phyloP scores from a whole-genome alignment of 192 early-diverging fungal species.

The Podila minutissima region DNA sequence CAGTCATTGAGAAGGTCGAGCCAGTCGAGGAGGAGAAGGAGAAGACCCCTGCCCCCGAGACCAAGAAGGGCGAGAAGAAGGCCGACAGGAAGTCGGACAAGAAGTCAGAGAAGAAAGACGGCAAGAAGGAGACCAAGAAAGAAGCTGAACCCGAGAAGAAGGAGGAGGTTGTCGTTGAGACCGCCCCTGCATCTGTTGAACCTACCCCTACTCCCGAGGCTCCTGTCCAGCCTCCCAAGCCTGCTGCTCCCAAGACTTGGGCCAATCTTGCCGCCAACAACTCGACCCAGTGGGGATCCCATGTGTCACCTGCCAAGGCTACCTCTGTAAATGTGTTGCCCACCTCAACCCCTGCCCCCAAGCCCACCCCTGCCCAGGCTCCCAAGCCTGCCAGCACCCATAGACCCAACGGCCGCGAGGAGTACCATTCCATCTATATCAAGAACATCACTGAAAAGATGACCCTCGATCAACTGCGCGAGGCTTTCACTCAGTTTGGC shows the following conservation, averaged over 20 bases:
- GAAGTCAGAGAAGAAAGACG: background rate
- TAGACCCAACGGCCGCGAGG: constrained; percentile 6
- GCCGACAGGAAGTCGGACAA: constrained; percentile 12
- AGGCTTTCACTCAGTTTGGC: constrained; percentile 66
- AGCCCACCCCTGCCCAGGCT: constrained; percentile 32
- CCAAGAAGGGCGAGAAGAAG: constrained; percentile 7
- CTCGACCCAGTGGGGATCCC: constrained; percentile 61
- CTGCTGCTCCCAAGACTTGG: constrained; percentile 78
- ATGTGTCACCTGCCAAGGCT: constrained; percentile 60
- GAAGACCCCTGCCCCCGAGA: background rate
- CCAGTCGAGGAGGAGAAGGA: constrained; percentile 8
- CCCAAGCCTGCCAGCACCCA: constrained; percentile 12
- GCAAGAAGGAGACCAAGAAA: constrained; percentile 1
- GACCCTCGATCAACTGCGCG: constrained; percentile 59
- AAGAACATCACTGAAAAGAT: constrained; percentile 65
- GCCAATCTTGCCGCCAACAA: constrained; percentile 74
- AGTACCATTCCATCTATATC: constrained; percentile 62
- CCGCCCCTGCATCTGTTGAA: constrained; percentile 3
- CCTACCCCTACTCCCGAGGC: constrained; percentile 12
- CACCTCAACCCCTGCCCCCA: constrained; percentile 23
- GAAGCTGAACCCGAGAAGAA: background rate
- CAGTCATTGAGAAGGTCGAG: background rate
- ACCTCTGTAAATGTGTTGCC: constrained; percentile 51
- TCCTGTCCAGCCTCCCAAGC: constrained; percentile 19
- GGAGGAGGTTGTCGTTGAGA: background rate